phyloP scores from a whole-genome alignment of 2,329 filamentous ascomycete genomes.

The Mariannaea sp. region DNA sequence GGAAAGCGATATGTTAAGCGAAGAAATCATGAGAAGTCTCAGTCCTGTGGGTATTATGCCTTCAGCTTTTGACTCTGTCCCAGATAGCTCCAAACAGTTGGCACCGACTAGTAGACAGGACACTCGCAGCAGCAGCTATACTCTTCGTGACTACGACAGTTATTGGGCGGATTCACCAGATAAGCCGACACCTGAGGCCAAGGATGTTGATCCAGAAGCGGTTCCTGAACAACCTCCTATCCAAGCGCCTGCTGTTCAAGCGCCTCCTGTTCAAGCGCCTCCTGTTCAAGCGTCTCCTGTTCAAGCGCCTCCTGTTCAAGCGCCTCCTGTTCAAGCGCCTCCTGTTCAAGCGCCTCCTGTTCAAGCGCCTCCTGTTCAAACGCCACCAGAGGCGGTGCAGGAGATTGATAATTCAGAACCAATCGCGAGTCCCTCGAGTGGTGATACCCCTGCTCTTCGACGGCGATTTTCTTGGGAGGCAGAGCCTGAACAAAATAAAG shows the following conservation, averaged over 20 bases:
- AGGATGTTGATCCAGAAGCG: constrained; percentile 8
- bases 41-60: constrained; percentile 50
- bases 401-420: constrained; percentile 3
- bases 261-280: background rate
- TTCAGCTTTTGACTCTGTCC: constrained; percentile 17
- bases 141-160: constrained; percentile 69
- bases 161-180: constrained; percentile 59
- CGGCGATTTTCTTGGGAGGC: constrained; percentile 48
- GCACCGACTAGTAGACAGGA: constrained; percentile 25
- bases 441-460: constrained; percentile 22
- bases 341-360: background rate
- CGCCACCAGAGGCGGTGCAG: constrained; percentile 1
- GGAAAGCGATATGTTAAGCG: constrained; percentile 72
- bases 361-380: constrained; percentile 1
- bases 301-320: background rate
- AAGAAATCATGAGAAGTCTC: constrained; percentile 76
- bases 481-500: constrained; percentile 30
- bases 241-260: constrained; percentile 9
- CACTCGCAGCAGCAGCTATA: constrained; percentile 63
- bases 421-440: constrained; percentile 3
- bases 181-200: constrained; percentile 17
- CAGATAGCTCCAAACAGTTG: constrained; percentile 25
- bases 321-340: constrained; percentile 5
- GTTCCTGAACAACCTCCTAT: background rate
- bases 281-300: constrained; percentile 9